Evolutionary conservation across 768 basidiomycete genomes (phyloP).

Genomic region (Mycena metata): DNA sequence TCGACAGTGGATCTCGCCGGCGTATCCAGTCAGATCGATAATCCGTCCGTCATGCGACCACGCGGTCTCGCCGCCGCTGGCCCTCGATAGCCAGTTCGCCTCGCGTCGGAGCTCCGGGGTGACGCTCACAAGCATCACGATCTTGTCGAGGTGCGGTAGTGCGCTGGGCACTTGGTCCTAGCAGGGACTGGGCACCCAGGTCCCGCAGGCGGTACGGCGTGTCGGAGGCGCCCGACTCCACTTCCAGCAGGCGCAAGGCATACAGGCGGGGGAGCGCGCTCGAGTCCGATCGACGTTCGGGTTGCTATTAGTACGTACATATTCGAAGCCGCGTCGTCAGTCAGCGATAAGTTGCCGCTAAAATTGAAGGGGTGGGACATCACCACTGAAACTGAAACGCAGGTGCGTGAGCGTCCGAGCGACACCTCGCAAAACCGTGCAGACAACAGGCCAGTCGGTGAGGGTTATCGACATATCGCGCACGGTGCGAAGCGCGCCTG

Average conservation of each 20-base stretch:
- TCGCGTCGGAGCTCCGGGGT: no score
- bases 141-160: not conserved
- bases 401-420: not conserved
- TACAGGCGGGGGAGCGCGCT: not conserved
- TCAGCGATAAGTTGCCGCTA: no score
- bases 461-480: not conserved
- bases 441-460: not conserved
- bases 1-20: not conserved
- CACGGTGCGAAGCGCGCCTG: not conserved
- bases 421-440: not conserved
- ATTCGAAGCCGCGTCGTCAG: no score
- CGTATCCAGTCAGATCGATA: not conserved
- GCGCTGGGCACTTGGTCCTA: not conserved
- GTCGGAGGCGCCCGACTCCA: not conserved
- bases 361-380: no score
- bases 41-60: not conserved
- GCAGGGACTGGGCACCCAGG: not conserved
- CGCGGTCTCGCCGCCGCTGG: no score
- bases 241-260: not conserved
- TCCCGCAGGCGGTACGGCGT: not conserved
- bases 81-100: no score
- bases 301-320: no score
- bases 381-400: no score
- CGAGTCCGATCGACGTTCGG: no score
- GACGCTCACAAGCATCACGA: not conserved